phyloP scores from a whole-genome alignment of 257 asterid genomes.

The Coffea canephora region DNA sequence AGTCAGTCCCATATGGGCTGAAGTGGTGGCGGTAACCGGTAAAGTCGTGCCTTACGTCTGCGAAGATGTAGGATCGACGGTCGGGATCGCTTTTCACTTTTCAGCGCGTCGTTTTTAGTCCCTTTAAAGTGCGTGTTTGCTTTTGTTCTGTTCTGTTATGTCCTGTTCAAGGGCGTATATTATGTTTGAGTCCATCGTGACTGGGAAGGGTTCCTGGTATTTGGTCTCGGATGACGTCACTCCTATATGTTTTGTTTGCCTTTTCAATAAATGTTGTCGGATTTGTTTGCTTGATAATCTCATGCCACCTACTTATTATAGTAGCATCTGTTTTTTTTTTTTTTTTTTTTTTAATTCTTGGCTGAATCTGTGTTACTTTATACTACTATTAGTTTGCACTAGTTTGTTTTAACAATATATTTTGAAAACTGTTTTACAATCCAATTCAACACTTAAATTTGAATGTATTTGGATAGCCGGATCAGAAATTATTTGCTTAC shows the following conservation, averaged over 20 bases:
- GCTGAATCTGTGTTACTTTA: no score
- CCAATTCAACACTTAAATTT: no score
- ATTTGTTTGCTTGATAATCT: neutral
- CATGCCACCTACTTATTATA: no score
- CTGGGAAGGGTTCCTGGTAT: constrained; percentile 2
- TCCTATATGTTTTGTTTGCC: constrained; percentile 8
- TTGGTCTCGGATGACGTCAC: neutral
- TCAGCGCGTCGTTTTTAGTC: neutral
- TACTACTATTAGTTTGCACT: no score
- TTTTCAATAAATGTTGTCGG: constrained; percentile 11
- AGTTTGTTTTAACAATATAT: no score
- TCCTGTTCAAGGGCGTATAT: neutral
- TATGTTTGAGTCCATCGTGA: neutral
- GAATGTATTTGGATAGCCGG: no score
- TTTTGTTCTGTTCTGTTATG: neutral
- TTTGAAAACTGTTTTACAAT: no score
- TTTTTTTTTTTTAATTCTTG: no score
- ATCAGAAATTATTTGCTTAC: no score
- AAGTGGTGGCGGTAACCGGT: neutral
- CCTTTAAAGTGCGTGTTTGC: neutral
- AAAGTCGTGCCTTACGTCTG: constrained; percentile 26
- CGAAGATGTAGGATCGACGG: constrained; percentile 34
- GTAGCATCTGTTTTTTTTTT: no score
- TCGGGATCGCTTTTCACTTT: constrained; percentile 8
- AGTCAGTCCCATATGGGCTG: no score